A percentile compares a stretch with the other conserved stretches of the same genome.
Conservation (phyloP, 208 protist species). For the Naegleria lovaniensis region DNA sequence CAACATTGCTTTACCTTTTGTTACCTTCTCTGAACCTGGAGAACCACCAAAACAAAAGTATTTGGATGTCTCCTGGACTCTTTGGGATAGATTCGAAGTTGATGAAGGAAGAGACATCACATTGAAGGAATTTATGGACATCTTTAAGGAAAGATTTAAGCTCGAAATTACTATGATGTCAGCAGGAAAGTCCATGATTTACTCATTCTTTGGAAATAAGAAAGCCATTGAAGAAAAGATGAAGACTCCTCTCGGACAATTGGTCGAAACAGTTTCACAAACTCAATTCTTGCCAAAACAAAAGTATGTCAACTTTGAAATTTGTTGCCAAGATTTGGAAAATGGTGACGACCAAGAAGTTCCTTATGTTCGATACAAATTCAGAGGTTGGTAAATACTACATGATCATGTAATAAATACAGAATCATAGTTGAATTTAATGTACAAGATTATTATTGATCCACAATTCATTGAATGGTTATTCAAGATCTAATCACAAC, state of each 20-base stretch:
- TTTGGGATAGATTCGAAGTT: slow-evolving; percentile 95
- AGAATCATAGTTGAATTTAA: no score
- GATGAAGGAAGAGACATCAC: slow-evolving; percentile 82
- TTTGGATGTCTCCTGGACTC: slow-evolving; percentile 63
- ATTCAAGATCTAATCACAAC: no score
- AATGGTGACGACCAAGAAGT: slow-evolving; percentile 56
- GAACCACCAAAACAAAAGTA: slow-evolving; percentile 55
- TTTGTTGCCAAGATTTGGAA: slow-evolving; percentile 50
- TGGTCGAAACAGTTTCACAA: slow-evolving; percentile 43
- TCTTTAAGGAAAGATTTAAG: slow-evolving; percentile 74
- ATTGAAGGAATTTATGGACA: slow-evolving; percentile 75
- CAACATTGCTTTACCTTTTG: slow-evolving; percentile 93
- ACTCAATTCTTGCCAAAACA: slow-evolving; percentile 41
- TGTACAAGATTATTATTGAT: no score
- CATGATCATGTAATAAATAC: no score
- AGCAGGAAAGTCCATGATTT: slow-evolving; percentile 50
- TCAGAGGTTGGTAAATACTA: slow-evolving; percentile 32
- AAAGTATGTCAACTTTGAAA: slow-evolving; percentile 56
- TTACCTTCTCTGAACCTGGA: slow-evolving; percentile 90
- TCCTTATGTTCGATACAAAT: slow-evolving; percentile 51
- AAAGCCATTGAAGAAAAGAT: slow-evolving; percentile 43
- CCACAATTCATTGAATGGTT: no score
- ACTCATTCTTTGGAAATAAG: slow-evolving; percentile 46
- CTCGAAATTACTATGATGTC: slow-evolving; percentile 84
- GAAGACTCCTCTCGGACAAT: slow-evolving; percentile 29